Percentiles rank a stretch among this genome's conserved stretches.
phyloP scores from a whole-genome alignment of 345 rosid species.

The Lepidium aucheri region DNA sequence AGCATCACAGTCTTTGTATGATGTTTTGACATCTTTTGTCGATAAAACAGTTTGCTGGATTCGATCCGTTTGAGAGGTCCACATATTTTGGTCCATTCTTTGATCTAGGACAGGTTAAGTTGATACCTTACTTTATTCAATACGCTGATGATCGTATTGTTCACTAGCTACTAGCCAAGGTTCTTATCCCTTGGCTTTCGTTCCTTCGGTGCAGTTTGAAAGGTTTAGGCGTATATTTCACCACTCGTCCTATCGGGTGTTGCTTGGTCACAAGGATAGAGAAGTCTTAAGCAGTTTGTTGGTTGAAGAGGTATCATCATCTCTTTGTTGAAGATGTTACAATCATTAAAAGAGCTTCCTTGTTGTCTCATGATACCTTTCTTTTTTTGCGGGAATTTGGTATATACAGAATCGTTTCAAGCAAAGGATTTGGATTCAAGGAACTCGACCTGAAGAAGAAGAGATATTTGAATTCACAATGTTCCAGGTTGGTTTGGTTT shows the following conservation, averaged over 20 bases:
- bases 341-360: not conserved
- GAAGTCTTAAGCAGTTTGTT: constrained; percentile 72
- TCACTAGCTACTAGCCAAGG: not conserved
- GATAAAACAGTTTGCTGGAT: constrained; percentile 79
- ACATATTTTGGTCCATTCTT: constrained; percentile 89
- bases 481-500: constrained; percentile 60
- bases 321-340: not conserved
- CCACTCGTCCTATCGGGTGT: constrained; percentile 77
- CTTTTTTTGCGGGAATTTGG: not conserved
- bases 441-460: constrained; percentile 86
- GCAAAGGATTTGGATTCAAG: constrained; percentile 86
- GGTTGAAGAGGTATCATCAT: constrained; percentile 59
- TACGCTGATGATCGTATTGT: not conserved
- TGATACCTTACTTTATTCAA: not conserved
- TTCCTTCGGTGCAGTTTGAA: constrained; percentile 55
- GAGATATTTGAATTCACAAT: constrained; percentile 80
- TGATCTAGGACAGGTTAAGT: constrained; percentile 79
- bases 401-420: constrained; percentile 57
- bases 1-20: not conserved
- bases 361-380: not conserved
- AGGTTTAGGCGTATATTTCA: constrained; percentile 91
- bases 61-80: constrained; percentile 93
- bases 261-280: constrained; percentile 86
- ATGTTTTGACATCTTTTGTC: constrained; percentile 1
- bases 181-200: not conserved